Evolutionary conservation across 257 asterid species (phyloP), one percentile per base, ranked within the genome.

Genomic region (Solanum sejunctum): DNA sequence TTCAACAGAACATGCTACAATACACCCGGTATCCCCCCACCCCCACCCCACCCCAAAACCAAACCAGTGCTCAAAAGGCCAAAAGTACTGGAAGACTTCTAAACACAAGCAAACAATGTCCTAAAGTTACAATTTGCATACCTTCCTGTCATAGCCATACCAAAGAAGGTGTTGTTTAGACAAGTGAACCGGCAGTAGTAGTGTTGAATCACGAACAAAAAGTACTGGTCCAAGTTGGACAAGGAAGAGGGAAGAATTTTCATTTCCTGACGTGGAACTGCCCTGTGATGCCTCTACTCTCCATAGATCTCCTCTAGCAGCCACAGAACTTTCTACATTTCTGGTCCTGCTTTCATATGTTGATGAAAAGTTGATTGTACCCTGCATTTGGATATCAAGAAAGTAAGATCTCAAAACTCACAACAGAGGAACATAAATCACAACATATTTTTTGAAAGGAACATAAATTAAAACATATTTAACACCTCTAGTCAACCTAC

Each of bases 121-220:
- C 47, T 15, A 51, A 51, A 77, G 82, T 51, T 77, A 16, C 17
- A 9, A 26, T 77, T 16, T 26, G 63, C 92, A 58, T 91, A 97
- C 99, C 99, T 97, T 97, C 88, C 97, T 91, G 86, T 97, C 99
- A 55, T 97, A 97, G 47, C 99, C 99, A 90, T 97, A 97, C 99
- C 99, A 97, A 89, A 97, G 95, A 88, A 97, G 86, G 89, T 94
- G 97, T 87, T 94, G 98, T 88, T 97, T 94, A 58, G 99, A 95
- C 91, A 94, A 89, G 90, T 97, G 98, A 78, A 97, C 90, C 20
- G 99, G 99, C 89, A 97, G 91, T 69, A 97, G 97, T 86, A 97
- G 96, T 0, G 99, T 97, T n/a, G 99, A 97, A 92, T 97, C 98
- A 73, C 97, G 98, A 87, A 94, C 95, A 89, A 97, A 95, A 70